Evolutionary conservation across 1,139 yeast species (phyloP).

Genomic region (Meyerozyma athensensis): DNA sequence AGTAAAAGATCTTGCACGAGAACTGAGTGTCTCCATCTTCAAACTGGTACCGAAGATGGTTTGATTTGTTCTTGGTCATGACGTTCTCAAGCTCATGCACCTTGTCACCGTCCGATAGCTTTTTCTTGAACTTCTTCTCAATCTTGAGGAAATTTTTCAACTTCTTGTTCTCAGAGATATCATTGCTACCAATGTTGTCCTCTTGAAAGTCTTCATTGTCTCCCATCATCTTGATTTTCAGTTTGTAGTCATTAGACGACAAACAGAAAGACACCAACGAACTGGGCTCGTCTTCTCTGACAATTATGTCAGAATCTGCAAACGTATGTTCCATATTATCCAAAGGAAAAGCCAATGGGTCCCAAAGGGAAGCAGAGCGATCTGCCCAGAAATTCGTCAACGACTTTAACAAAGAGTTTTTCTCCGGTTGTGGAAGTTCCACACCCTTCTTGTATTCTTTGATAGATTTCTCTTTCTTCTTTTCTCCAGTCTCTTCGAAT

Average conservation of each 20-base stretch:
- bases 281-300: constrained; percentile 95
- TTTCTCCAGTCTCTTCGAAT: not conserved
- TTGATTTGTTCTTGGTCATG: constrained; percentile 78
- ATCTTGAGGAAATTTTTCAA: constrained; percentile 36
- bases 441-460: constrained; percentile 10
- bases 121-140: constrained; percentile 41
- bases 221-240: constrained; percentile 48
- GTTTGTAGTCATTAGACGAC: constrained; percentile 75
- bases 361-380: constrained; percentile 93
- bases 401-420: constrained; percentile 73
- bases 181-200: constrained; percentile 8
- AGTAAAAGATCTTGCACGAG: constrained; percentile 90
- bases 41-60: constrained; percentile 87
- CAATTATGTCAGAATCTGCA: constrained; percentile 90
- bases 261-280: constrained; percentile 91
- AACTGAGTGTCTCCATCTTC: constrained; percentile 79
- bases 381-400: constrained; percentile 96
- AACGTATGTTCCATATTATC: constrained; percentile 82
- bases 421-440: constrained; percentile 52
- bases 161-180: constrained; percentile 31
- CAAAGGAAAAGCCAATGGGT: constrained; percentile 81
- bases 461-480: constrained; percentile 4
- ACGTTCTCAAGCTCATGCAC: constrained; percentile 48
- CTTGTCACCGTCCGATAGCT: constrained; percentile 14
- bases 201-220: constrained; percentile 15